phyloP scores from a whole-genome alignment of 1,139 yeast genomes.

The Groenewaldozyma auringiensis region DNA sequence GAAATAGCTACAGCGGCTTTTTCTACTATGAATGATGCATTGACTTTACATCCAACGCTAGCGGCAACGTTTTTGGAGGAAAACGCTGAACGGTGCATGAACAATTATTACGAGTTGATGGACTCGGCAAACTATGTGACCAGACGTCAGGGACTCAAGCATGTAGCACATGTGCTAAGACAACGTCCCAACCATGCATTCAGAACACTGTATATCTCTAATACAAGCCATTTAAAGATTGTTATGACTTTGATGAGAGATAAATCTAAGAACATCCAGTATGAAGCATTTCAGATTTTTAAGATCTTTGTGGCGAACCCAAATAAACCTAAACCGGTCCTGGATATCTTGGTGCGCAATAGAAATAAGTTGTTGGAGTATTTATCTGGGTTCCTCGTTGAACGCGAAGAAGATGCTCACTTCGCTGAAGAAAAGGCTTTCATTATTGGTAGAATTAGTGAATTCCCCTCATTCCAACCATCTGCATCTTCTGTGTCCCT shows the following conservation, averaged over 20 bases:
- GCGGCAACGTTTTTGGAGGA: conserved; percentile 58
- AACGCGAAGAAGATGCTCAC: conserved; percentile 43
- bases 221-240: conserved; percentile 72
- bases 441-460: conserved; percentile 65
- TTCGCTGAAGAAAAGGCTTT: conserved; percentile 77
- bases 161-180: conserved; percentile 68
- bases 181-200: conserved; percentile 63
- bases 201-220: conserved; percentile 71
- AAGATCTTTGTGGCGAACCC: conserved; percentile 93
- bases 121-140: conserved; percentile 80
- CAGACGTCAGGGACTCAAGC: conserved; percentile 79
- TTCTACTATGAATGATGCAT: conserved; percentile 54
- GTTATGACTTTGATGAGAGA: conserved; percentile 84
- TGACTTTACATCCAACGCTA: conserved; percentile 51
- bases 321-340: conserved; percentile 67
- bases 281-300: conserved; percentile 88
- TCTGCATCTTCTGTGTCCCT: conserved; percentile 11
- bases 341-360: conserved; percentile 76
- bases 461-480: conserved; percentile 31
- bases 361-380: conserved; percentile 67
- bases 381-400: conserved; percentile 54
- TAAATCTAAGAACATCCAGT: conserved; percentile 78
- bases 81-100: conserved; percentile 44
- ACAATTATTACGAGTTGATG: conserved; percentile 58
- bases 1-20: conserved; percentile 90